These are phyloP conservation scores for Trichoderma cornu-damae DNA, from an alignment of 2,329 filamentous ascomycete species.

Conservation along the genomic window DNA sequence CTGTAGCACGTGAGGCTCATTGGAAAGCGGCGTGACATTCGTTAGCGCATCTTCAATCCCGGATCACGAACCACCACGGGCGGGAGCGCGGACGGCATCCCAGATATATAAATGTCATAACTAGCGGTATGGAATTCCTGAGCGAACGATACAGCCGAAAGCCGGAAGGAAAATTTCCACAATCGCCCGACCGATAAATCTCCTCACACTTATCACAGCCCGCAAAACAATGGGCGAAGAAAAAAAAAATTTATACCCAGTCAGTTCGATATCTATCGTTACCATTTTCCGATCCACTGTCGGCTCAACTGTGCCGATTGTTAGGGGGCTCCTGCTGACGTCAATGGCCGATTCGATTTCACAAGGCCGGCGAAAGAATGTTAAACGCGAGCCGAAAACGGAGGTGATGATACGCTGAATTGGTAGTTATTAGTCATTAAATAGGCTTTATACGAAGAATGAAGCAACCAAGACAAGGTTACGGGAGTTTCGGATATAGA, in stretches of 20 bases:
- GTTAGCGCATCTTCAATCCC: not conserved
- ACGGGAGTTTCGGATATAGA: not conserved
- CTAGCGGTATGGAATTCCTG: not conserved
- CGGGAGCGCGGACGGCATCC: constrained; percentile 21
- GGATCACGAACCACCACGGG: constrained; percentile 16
- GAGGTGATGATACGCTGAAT: not conserved
- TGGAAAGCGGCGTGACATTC: not conserved
- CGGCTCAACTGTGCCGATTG: constrained; percentile 13
- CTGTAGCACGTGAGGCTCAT: not conserved
- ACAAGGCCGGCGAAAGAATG: constrained; percentile 2
- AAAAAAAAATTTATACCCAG: not conserved
- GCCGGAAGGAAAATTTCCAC: constrained; percentile 6
- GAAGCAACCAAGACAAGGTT: not conserved
- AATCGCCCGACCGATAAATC: constrained; percentile 7
- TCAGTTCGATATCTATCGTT: constrained; percentile 6
- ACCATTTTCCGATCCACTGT: constrained; percentile 5
- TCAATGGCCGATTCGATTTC: constrained; percentile 1
- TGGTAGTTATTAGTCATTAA: not conserved
- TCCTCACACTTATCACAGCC: not conserved
- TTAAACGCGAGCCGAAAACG: constrained; percentile 8
- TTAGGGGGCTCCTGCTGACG: constrained; percentile 7
- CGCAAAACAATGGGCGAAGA: not conserved
- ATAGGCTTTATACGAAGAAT: not conserved
- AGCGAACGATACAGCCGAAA: constrained; percentile 2
- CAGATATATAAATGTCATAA: constrained; percentile 17